phyloP scores from a whole-genome alignment of 2,329 filamentous ascomycete genomes.

The Trichoderma pleuroti region DNA sequence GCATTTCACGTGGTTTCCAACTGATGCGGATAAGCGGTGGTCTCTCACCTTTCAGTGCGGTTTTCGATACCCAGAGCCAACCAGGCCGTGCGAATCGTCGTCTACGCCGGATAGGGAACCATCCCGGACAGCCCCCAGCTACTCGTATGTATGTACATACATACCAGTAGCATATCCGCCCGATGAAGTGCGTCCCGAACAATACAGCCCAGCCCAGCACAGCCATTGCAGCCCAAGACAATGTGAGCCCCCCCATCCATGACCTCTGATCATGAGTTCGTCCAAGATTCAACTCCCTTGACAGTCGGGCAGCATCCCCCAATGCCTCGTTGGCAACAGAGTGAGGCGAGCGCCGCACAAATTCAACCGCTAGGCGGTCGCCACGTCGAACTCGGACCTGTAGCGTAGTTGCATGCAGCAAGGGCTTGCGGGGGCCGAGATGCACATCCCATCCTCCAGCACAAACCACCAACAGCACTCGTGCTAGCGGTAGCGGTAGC shows the following conservation, averaged over 20 bases:
- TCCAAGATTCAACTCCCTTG: background rate
- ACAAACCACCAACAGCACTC: background rate
- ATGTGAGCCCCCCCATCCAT: background rate
- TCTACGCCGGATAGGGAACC: background rate
- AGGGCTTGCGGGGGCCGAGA: slow-evolving; percentile 9
- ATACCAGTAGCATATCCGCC: background rate
- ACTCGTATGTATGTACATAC: too few relatives aligned
- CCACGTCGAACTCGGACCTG: slow-evolving; percentile 12
- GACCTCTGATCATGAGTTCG: background rate
- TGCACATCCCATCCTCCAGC: background rate
- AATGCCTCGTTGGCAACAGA: background rate
- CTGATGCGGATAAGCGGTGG: slow-evolving; percentile 17
- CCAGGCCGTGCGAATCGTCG: background rate
- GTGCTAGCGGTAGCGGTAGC: background rate
- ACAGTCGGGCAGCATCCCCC: slow-evolving; percentile 9
- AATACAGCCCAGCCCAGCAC: background rate
- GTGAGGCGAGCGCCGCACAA: background rate
- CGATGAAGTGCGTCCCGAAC: background rate
- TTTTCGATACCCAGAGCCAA: background rate
- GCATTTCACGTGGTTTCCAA: slow-evolving; percentile 14
- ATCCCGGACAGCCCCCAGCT: background rate
- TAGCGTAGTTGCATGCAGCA: slow-evolving; percentile 6
- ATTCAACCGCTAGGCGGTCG: slow-evolving; percentile 15
- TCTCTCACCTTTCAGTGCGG: background rate
- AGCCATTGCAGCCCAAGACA: background rate